A percentile compares a stretch with the other conserved stretches of the same genome.
These are phyloP conservation scores for Apiospora marii DNA, from an alignment of 2,329 filamentous ascomycete species.

Conservation along the genomic window DNA sequence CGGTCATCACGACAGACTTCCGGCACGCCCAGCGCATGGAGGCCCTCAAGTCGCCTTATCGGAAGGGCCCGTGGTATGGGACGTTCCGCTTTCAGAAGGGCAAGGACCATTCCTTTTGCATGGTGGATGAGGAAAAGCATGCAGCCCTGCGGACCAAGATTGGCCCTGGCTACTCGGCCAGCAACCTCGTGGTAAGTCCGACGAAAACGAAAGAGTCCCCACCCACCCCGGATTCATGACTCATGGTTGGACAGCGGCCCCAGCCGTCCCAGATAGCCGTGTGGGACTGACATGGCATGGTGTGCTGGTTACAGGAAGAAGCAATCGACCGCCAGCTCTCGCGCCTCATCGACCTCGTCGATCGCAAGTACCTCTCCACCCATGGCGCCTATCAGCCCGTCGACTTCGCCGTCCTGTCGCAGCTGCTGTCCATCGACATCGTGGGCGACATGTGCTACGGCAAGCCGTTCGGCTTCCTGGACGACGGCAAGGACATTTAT, in stretches of 20 bases:
- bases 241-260: neutral
- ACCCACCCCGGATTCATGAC: neutral
- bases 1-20: conserved; percentile 35
- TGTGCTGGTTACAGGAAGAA: conserved; percentile 27
- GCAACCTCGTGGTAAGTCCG: conserved; percentile 23
- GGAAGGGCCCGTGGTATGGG: conserved; percentile 33
- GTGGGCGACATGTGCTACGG: conserved; percentile 45
- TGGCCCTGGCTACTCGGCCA: conserved; percentile 31
- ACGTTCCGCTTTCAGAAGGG: conserved; percentile 32
- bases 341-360: conserved; percentile 30
- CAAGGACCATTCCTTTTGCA: conserved; percentile 29
- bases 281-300: too few relatives aligned
- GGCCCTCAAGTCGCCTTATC: conserved; percentile 31
- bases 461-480: conserved; percentile 44
- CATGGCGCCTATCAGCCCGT: conserved; percentile 32
- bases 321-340: conserved; percentile 31
- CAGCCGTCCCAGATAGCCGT: neutral
- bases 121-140: conserved; percentile 30
- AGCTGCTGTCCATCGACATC: conserved; percentile 46
- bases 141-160: conserved; percentile 34
- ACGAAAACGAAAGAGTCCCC: neutral
- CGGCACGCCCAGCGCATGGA: conserved; percentile 33
- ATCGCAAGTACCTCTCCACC: conserved; percentile 31
- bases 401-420: conserved; percentile 51
- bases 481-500: conserved; percentile 42